phyloP scores from a whole-genome alignment of 2,329 filamentous ascomycete species.

The Ustilaginoidea virens region DNA sequence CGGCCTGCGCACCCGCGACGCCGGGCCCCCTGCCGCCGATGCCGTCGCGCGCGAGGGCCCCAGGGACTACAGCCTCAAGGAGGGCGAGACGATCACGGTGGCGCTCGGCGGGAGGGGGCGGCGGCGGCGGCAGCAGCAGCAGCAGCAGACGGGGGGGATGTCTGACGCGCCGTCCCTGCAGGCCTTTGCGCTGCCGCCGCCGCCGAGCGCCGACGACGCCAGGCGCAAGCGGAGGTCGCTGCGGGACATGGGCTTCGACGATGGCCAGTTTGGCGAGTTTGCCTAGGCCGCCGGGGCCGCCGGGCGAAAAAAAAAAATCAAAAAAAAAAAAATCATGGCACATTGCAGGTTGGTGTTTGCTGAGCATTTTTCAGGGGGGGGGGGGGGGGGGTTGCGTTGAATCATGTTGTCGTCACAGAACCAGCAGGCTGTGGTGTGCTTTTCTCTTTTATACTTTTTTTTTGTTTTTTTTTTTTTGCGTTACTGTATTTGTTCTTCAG shows the following conservation, averaged over 20 bases:
- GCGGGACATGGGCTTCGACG: constrained; percentile 65
- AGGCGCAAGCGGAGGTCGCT: constrained; percentile 42
- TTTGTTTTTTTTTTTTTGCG: no score
- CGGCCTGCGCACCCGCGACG: constrained; percentile 34
- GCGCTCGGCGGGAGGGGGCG: constrained; percentile 50
- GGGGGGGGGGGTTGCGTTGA: no score
- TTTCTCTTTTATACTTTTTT: no score
- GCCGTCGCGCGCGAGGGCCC: constrained; percentile 19
- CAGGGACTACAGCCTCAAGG: constrained; percentile 72
- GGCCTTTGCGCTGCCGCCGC: constrained; percentile 62
- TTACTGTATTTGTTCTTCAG: no score
- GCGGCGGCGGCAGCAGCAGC: constrained; percentile 27
- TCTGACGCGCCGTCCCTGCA: constrained; percentile 20
- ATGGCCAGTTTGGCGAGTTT: constrained; percentile 82
- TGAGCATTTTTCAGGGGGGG: no score
- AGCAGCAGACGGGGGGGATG: not conserved
- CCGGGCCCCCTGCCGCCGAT: constrained; percentile 12
- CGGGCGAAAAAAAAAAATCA: no score
- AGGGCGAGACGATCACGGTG: constrained; percentile 77
- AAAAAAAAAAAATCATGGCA: no score
- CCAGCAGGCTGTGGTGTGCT: no score
- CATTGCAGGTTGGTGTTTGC: no score
- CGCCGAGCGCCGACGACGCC: constrained; percentile 46
- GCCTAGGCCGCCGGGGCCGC: constrained; percentile 20
- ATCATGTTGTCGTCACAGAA: no score